Conservation (phyloP, 345 rosid species). For the Diplotaxis tenuifolia region DNA sequence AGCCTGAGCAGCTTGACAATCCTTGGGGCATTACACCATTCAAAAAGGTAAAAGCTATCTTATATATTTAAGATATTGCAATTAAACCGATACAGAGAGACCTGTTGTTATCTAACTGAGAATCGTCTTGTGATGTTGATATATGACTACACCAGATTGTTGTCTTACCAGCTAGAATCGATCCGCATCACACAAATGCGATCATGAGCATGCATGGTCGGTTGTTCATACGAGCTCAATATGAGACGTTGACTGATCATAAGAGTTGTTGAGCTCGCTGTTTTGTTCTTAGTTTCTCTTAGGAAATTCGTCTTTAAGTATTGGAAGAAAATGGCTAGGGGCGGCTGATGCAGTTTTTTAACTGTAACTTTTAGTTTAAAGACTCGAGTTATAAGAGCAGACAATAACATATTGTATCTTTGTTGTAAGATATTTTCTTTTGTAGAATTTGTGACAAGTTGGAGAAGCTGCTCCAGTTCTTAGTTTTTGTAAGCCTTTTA, state of each 20-base stretch:
- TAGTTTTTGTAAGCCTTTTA: neutral
- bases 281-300: slow-evolving; percentile 15
- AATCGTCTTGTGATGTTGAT: neutral
- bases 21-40: slow-evolving; percentile 94
- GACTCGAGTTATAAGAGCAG: slow-evolving; percentile 10
- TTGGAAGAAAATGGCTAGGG: slow-evolving; percentile 17
- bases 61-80: neutral
- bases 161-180: slow-evolving; percentile 65
- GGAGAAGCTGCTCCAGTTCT: neutral
- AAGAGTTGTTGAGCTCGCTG: slow-evolving; percentile 21
- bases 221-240: slow-evolving; percentile 60
- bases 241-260: slow-evolving; percentile 47
- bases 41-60: slow-evolving; percentile 67
- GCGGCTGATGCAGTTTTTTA: slow-evolving; percentile 15
- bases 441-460: slow-evolving; percentile 5
- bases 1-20: slow-evolving; percentile 76
- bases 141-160: slow-evolving; percentile 53
- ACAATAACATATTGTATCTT: slow-evolving; percentile 19
- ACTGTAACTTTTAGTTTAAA: slow-evolving; percentile 11
- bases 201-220: slow-evolving; percentile 81
- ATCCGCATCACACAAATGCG: slow-evolving; percentile 70
- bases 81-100: neutral
- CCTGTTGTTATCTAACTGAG: neutral
- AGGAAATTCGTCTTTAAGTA: slow-evolving; percentile 18
- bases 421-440: slow-evolving; percentile 19